Conservation (phyloP, 805 yeast genomes). For the Saccharomycopsis oosterbeekiorum region DNA sequence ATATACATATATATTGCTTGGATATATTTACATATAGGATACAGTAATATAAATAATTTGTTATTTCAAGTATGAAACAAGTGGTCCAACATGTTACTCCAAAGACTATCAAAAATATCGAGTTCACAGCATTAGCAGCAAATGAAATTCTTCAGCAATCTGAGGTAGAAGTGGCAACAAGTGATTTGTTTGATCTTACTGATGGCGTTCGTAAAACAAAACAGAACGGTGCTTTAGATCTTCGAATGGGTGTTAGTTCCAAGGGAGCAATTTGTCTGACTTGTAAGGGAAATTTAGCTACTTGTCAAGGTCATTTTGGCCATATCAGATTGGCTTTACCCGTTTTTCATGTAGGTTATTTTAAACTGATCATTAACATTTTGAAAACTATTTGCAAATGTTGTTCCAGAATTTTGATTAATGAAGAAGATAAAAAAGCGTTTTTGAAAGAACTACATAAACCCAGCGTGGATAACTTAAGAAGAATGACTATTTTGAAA, state of each 20-base stretch:
- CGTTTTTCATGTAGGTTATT: slow-evolving; percentile 95
- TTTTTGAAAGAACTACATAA: slow-evolving; percentile 72
- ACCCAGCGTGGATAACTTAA: slow-evolving; percentile 81
- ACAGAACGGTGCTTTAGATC: slow-evolving; percentile 79
- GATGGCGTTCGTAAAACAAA: slow-evolving; percentile 75
- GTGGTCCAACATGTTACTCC: slow-evolving; percentile 53
- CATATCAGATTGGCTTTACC: slow-evolving; percentile 89
- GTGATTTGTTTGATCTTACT: slow-evolving; percentile 87
- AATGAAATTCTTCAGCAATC: slow-evolving; percentile 87
- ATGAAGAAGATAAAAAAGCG: slow-evolving; percentile 58
- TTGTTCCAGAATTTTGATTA: slow-evolving; percentile 71
- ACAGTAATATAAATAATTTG: neutral
- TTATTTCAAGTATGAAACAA: slow-evolving; percentile 11
- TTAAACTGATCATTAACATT: slow-evolving; percentile 81
- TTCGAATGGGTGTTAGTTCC: slow-evolving; percentile 88
- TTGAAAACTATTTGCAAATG: slow-evolving; percentile 85
- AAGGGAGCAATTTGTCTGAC: slow-evolving; percentile 80
- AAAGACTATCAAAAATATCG: slow-evolving; percentile 79
- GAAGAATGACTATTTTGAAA: slow-evolving; percentile 84
- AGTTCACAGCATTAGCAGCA: slow-evolving; percentile 89
- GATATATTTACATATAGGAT: too few relatives aligned
- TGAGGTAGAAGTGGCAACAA: slow-evolving; percentile 84
- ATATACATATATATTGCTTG: too few relatives aligned
- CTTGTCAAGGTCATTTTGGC: slow-evolving; percentile 98
- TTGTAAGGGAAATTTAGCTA: slow-evolving; percentile 83